Conservation (phyloP, 116 monocot species). For the Phalaenopsis hybrid region DNA sequence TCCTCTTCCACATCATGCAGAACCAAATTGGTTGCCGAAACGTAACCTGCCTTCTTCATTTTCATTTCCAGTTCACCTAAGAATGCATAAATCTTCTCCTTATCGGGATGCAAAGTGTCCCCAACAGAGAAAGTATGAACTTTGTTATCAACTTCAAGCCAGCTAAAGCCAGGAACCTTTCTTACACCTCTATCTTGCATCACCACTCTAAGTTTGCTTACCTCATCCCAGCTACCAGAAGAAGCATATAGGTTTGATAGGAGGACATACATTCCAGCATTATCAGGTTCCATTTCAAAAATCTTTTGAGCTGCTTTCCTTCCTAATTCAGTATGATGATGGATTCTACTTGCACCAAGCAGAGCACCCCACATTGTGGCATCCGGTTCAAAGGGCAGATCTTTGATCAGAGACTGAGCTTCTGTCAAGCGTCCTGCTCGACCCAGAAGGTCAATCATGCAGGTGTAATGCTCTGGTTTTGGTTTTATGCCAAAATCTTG, state of each 20-base stretch:
- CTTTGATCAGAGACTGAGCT: constrained; percentile 44
- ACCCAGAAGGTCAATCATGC: constrained; percentile 83
- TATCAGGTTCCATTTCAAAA: constrained; percentile 76
- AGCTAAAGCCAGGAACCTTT: constrained; percentile 87
- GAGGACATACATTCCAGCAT: constrained; percentile 84
- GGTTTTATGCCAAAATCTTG: constrained; percentile 41
- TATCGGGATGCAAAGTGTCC: constrained; percentile 61
- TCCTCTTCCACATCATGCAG: constrained; percentile 94
- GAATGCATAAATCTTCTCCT: constrained; percentile 51
- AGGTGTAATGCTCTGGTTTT: constrained; percentile 68
- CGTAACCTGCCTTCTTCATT: constrained; percentile 70
- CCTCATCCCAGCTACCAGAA: constrained; percentile 52
- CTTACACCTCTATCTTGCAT: constrained; percentile 65
- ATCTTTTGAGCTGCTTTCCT: constrained; percentile 54
- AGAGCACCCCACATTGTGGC: constrained; percentile 87
- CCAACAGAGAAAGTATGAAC: constrained; percentile 80
- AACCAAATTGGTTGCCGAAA: constrained; percentile 54
- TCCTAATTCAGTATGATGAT: constrained; percentile 52
- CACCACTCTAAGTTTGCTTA: constrained; percentile 39
- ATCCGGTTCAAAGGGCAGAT: constrained; percentile 69
- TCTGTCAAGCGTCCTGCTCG: constrained; percentile 64
- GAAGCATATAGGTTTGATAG: constrained; percentile 74
- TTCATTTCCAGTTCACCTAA: constrained; percentile 45
- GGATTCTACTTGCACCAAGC: constrained; percentile 75
- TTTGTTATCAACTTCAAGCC: constrained; percentile 74